phyloP scores from a whole-genome alignment of 73 alveolate species.

The Paramecium primaurelia region DNA sequence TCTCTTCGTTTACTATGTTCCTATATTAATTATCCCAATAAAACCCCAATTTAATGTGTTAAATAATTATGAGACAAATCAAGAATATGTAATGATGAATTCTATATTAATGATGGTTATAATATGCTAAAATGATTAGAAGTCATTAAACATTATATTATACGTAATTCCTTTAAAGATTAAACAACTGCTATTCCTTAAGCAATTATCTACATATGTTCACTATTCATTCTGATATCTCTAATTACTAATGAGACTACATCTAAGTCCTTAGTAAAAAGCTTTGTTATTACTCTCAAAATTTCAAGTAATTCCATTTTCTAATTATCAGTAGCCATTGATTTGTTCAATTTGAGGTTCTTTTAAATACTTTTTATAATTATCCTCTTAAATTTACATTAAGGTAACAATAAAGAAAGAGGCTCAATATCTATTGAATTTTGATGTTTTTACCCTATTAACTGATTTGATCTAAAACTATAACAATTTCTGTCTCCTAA shows the following conservation, averaged over 20 bases:
- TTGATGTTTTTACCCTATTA: neutral
- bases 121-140: neutral
- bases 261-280: neutral
- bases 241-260: neutral
- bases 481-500: neutral
- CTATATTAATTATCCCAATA: neutral
- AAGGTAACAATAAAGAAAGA: neutral
- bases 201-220: neutral
- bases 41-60: neutral
- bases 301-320: neutral
- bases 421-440: neutral
- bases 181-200: constrained; percentile 19
- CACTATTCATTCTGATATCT: constrained; percentile 4
- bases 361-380: neutral
- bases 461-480: neutral
- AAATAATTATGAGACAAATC: constrained; percentile 20
- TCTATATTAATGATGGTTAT: neutral
- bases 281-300: neutral
- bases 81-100: neutral
- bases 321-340: neutral
- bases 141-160: constrained; percentile 5
- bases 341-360: neutral
- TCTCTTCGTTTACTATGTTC: constrained; percentile 22
- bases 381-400: neutral
- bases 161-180: constrained; percentile 13